Base-by-base conservation (phyloP, 2,329 filamentous ascomycete species). In the Venturia effusa region DNA sequence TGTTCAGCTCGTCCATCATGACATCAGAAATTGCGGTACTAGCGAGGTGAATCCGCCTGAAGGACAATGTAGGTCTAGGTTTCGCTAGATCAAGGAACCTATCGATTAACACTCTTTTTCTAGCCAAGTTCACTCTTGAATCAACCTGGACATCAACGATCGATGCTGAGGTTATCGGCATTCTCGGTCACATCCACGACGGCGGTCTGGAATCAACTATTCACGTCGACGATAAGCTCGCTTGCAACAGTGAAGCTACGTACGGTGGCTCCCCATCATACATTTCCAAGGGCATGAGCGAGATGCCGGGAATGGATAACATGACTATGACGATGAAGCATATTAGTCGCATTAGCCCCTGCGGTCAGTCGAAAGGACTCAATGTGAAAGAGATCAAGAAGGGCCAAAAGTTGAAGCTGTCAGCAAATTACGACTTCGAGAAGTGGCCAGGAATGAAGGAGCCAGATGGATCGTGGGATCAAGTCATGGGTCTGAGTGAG, bases 1-100 rank as follows among this genome's bases (percentile, higher is more conserved):
- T 17, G 34, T 64, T 3, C 43, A 59, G 59, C 22, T 59, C 22
- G 17, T 64, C 11, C 64, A 60, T 13, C 45, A 65, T n/a, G 63
- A 64, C 39, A 45, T 64, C 37, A 55, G 43, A 22, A 39, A 64
- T 11, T 64, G 63, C 22, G 63, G 63, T 11, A 64, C 63, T 6
- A 63, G 59, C 13, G 63, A 64, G 27, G 63, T 64, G 10, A 63
- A 62, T n/a, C 59, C 63, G 13, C 59, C 63, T 11, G 30, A 40
- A 40, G 43, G 37, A 2, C n/a, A 62, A 41, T 32, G 59, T 45
- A 17, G 40, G 59, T 64, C 22, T 8, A 6, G 19, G n/a, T n/a
- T 11, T 17, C 11, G 6, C 8, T 7, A 19, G 22, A n/a, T 22
- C 17, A 19, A 37, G 13, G 32, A 22, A 17, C n/a, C 24, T 2